Evolutionary conservation across 352 stramenopile species (phyloP).

Genomic region (Globisporangium ultimum): DNA sequence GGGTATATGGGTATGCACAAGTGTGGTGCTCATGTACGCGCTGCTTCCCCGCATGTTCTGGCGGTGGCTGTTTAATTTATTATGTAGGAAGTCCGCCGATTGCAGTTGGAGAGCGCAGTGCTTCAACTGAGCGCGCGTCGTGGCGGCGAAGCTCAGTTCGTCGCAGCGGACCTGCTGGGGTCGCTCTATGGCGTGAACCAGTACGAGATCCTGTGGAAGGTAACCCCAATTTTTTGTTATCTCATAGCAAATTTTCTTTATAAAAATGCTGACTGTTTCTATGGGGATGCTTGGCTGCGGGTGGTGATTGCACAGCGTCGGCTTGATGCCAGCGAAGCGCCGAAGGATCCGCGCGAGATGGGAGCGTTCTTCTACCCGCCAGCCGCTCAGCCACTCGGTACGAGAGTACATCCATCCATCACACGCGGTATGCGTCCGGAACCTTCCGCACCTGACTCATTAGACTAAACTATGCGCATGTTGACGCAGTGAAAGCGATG

Average conservation of each 20-base stretch:
- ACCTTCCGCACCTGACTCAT: no score
- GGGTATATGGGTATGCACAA: neutral
- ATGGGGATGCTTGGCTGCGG: no score
- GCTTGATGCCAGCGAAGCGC: no score
- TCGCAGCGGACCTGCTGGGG: slow-evolving; percentile 38
- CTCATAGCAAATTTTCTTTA: neutral
- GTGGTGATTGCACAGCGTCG: no score
- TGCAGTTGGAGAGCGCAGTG: slow-evolving; percentile 45
- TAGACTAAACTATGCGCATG: no score
- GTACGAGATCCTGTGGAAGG: slow-evolving; percentile 57
- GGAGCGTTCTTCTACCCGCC: slow-evolving; percentile 31
- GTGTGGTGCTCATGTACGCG: no score
- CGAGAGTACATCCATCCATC: neutral
- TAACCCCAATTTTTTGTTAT: slow-evolving; percentile 2
- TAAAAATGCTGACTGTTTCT: no score
- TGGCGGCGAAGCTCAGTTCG: slow-evolving; percentile 28
- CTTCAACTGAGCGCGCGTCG: slow-evolving; percentile 26
- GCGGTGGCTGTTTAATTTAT: neutral
- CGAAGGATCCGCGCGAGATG: no score
- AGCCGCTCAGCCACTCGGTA: slow-evolving; percentile 15
- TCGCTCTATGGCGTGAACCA: slow-evolving; percentile 50
- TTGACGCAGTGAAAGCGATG: slow-evolving; percentile 25
- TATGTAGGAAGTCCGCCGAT: slow-evolving; percentile 39
- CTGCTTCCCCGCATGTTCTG: neutral
- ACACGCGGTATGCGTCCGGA: no score